These are phyloP conservation scores for Acacia acuminata DNA, from an alignment of 306 rosid species.

Conservation along the genomic window DNA sequence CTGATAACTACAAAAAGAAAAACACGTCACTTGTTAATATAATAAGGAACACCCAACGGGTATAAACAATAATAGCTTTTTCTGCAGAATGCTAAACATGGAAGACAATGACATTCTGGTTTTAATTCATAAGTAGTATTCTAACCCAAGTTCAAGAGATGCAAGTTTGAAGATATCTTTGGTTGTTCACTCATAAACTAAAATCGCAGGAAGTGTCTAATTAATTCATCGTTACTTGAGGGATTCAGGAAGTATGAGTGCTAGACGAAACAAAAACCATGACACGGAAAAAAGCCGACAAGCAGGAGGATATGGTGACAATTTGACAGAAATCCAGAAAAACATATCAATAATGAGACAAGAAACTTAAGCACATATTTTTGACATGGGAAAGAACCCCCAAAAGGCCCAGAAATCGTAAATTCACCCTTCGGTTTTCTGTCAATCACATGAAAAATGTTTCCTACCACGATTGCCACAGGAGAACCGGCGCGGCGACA, in stretches of 20 bases:
- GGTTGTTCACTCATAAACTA: too few relatives aligned
- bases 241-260: neutral
- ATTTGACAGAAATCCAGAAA: neutral
- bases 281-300: neutral
- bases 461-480: too few relatives aligned
- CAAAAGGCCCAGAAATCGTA: neutral
- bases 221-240: neutral
- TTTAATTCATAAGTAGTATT: too few relatives aligned
- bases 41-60: conserved; percentile 7
- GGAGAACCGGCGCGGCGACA: too few relatives aligned
- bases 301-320: neutral
- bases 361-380: neutral
- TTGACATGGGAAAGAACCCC: conserved; percentile 1
- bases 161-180: too few relatives aligned
- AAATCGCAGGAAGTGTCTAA: neutral
- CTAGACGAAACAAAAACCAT: neutral
- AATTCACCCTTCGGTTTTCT: neutral
- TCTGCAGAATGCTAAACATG: too few relatives aligned
- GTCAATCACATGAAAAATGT: conserved; percentile 10
- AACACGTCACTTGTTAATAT: conserved; percentile 20
- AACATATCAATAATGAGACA: neutral
- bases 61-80: conserved; percentile 17
- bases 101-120: too few relatives aligned
- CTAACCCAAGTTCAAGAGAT: too few relatives aligned
- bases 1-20: conserved; percentile 70